phyloP scores from a whole-genome alignment of 345 rosid species.

The Rhodomyrtus tomentosa region DNA sequence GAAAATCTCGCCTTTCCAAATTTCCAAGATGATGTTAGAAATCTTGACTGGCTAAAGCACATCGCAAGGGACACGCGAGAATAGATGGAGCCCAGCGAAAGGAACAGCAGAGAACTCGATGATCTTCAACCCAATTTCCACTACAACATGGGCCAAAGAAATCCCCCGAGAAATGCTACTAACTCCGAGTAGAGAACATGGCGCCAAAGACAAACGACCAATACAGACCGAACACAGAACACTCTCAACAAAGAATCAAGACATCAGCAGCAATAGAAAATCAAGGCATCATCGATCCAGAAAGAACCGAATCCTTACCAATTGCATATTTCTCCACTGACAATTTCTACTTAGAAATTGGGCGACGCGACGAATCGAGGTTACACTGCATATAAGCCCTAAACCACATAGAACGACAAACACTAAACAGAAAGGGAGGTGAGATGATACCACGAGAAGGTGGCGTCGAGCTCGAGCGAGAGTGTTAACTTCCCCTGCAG shows the following conservation, averaged over 20 bases:
- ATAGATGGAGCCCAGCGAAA: neutral
- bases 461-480: too few relatives aligned
- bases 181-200: neutral
- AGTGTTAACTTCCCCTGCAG: too few relatives aligned
- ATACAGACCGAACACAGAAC: neutral
- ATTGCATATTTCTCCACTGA: neutral
- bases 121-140: neutral
- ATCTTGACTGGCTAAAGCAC: neutral
- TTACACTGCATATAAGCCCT: too few relatives aligned
- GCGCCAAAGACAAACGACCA: neutral
- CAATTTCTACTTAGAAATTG: neutral
- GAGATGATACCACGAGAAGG: too few relatives aligned
- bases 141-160: neutral
- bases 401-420: too few relatives aligned
- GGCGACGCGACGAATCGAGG: neutral
- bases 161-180: neutral
- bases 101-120: fast-evolving
- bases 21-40: too few relatives aligned
- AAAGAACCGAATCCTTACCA: neutral
- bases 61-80: fast-evolving
- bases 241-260: neutral
- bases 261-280: neutral
- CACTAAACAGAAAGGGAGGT: too few relatives aligned
- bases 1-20: too few relatives aligned
- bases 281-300: neutral